A percentile compares a stretch with the other conserved stretches of the same genome.
These are phyloP conservation scores for Penicillium italicum DNA, from an alignment of 2,329 filamentous ascomycete species.

Conservation along the genomic window DNA sequence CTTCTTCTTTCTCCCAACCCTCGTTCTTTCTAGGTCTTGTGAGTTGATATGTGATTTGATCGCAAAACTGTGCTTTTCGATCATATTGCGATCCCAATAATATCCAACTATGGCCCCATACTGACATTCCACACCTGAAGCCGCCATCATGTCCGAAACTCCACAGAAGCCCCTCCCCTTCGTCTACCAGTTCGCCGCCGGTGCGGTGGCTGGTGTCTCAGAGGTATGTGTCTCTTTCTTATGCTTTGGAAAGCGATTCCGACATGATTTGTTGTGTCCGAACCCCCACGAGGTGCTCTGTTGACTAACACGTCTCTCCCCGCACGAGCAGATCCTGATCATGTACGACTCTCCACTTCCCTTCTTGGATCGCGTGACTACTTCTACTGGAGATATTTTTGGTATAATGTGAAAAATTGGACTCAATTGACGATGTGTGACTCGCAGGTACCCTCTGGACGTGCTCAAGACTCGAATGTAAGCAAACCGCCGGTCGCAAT, in stretches of 20 bases:
- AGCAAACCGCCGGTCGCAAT: conserved; percentile 30
- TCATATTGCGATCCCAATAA: background rate
- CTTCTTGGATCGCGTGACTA: background rate
- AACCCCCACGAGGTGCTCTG: background rate
- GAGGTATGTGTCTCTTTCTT: conserved; percentile 63
- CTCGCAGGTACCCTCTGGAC: conserved; percentile 87
- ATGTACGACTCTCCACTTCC: conserved; percentile 21
- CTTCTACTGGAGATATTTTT: background rate
- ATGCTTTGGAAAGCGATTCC: background rate
- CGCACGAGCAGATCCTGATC: conserved; percentile 28
- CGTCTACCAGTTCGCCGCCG: conserved; percentile 90
- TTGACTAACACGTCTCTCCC: conserved; percentile 19
- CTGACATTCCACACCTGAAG: conserved; percentile 8
- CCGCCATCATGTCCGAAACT: conserved; percentile 54
- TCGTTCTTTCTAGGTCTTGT: conserved; percentile 3
- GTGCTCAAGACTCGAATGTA: conserved; percentile 98
- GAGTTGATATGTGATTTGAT: background rate
- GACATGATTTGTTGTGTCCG: background rate
- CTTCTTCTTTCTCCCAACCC: conserved; percentile 2
- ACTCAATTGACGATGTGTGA: conserved; percentile 11
- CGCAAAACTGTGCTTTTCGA: background rate
- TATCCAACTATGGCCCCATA: background rate
- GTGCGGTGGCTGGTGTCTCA: conserved; percentile 95
- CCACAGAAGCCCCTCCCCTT: conserved; percentile 79
- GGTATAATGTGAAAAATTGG: background rate